A percentile compares a stretch with the other conserved stretches of the same genome.
Evolutionary conservation across 2,329 filamentous ascomycete genomes (phyloP).

Genomic region (Periconia digitata): DNA sequence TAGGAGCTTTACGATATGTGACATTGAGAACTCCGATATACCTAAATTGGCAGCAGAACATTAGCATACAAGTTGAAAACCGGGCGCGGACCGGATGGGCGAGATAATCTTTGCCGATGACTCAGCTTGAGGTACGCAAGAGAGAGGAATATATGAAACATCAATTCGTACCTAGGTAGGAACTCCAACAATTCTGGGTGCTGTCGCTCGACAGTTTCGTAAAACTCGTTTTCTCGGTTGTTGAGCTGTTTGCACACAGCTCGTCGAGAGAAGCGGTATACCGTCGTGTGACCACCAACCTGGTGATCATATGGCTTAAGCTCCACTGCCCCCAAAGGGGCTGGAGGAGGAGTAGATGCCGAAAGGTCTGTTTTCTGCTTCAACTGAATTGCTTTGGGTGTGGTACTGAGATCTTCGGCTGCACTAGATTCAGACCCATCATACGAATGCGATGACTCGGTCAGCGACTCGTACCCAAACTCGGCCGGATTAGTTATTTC

Average conservation of each 20-base stretch:
- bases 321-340: constrained; percentile 85
- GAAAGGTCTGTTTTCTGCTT: constrained; percentile 35
- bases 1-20: constrained; percentile 82
- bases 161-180: constrained; percentile 68
- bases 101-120: constrained; percentile 39
- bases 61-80: constrained; percentile 31
- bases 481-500: constrained; percentile 38
- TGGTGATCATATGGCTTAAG: constrained; percentile 97
- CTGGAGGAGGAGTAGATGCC: constrained; percentile 43
- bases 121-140: constrained; percentile 38
- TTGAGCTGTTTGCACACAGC: constrained; percentile 98
- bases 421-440: constrained; percentile 56
- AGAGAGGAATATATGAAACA: constrained; percentile 13
- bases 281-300: constrained; percentile 92
- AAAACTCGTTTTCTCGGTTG: constrained; percentile 97
- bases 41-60: constrained; percentile 51
- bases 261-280: constrained; percentile 92
- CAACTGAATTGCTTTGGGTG: constrained; percentile 36
- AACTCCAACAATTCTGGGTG: constrained; percentile 90
- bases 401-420: constrained; percentile 54
- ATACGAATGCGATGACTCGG: constrained; percentile 46
- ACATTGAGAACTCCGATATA: constrained; percentile 98
- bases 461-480: constrained; percentile 46
- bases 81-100: constrained; percentile 1
- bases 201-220: constrained; percentile 89